Base-by-base conservation (phyloP, 192 early-diverging fungal species). In the Umbelopsis sp. region DNA sequence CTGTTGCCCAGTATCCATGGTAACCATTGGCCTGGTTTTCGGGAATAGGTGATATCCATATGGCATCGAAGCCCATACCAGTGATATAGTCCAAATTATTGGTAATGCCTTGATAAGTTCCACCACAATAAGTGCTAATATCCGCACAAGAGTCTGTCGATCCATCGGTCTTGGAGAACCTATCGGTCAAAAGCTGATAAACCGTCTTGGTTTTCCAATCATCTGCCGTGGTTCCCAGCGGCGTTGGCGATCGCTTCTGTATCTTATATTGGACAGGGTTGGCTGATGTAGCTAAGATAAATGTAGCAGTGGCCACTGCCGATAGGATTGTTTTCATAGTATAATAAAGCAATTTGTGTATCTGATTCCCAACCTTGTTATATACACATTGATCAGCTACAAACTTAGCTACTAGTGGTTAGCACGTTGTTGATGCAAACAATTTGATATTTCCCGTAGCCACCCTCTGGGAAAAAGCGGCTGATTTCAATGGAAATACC, bases 21-120 rank as follows among this genome's bases (percentile, higher is more conserved):
- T 86, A 78, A 16, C 48, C 71, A 49, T 58, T 61, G 20, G 44
- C 69, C 13, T 49, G 18, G 25, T 84, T 51, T 23, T 68, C 53
- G n/a, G 69, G 68, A 20, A 80, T 80, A 2, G 78, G 78, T 33
- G 79, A 71, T 23, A 80, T 74, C 61, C 70, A 70, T 35, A 86
- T 84, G 8, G 84, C 84, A 49, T 85, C 72, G 68, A 86, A 84
- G 0, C 84, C 83, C 72, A 85, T 78, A 6, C 81, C 46, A 49
- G 74, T 51, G 33, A 86, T 86, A 46, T 85, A 85, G 65, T 82
- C 76, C 49, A 85, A 70, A 23, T 84, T 58, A 21, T 71, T 52
- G 16, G 22, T 27, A 18, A 86, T 66, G n/a, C 84, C 84, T 47
- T 74, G 23, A 71, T 70, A 84, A 0, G 75, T 85, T 3, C 83